Evolutionary conservation across 331 rosid genomes (phyloP).

Genomic region (Spiraea crenata): DNA sequence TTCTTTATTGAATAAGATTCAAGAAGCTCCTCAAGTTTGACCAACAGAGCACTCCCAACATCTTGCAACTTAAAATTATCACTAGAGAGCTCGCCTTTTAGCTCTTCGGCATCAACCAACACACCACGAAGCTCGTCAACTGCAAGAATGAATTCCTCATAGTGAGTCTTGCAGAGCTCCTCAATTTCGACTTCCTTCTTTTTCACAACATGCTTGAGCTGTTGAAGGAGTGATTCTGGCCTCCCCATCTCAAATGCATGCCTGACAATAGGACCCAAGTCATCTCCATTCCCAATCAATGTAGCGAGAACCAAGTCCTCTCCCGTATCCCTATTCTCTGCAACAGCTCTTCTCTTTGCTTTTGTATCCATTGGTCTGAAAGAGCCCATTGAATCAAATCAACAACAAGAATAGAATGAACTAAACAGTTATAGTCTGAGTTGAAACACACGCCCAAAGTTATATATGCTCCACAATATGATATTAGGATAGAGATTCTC

Average conservation of each 20-base stretch:
- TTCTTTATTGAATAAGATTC: constrained; percentile 75
- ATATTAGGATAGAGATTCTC: not conserved
- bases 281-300: constrained; percentile 79
- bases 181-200: constrained; percentile 92
- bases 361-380: constrained; percentile 54
- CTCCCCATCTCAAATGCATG: constrained; percentile 88
- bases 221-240: constrained; percentile 78
- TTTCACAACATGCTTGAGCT: constrained; percentile 67
- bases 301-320: constrained; percentile 86
- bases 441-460: not conserved
- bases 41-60: constrained; percentile 70
- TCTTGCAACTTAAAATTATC: constrained; percentile 89
- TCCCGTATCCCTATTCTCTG: constrained; percentile 66
- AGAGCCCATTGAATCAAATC: constrained; percentile 22
- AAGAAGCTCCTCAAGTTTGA: constrained; percentile 85
- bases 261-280: constrained; percentile 79
- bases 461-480: not conserved
- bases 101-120: constrained; percentile 91
- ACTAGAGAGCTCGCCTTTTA: constrained; percentile 78
- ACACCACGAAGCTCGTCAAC: constrained; percentile 97
- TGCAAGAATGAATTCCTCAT: constrained; percentile 90
- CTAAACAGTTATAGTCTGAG: not conserved
- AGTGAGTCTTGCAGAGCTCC: constrained; percentile 93
- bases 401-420: constrained; percentile 4
- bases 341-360: constrained; percentile 48